Base-by-base conservation (phyloP, 129 eudicot genomes). In the Smallanthus sonchifolius region DNA sequence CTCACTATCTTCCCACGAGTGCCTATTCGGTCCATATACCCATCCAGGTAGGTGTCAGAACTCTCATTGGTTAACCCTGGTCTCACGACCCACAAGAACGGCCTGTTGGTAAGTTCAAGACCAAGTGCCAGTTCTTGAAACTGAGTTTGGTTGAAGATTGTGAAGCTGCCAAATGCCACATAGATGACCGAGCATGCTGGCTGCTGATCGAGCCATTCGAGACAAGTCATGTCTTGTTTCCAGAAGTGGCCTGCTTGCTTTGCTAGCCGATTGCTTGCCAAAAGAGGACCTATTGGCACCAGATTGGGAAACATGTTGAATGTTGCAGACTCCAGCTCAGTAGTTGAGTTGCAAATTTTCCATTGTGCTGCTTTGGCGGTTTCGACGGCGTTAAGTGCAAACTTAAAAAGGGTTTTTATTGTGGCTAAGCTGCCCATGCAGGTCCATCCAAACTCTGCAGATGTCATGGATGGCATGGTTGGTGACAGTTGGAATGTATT, bases 31-130 rank as follows among this genome's bases (percentile, higher is more conserved):
- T 32, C 72, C 38, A 49, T 15, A 15, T 66, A 80, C 2, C 74
- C 87, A 28, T 28, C 65, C 4, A 39, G 65, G 65, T 59, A 59
- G 5, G 36, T 30, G 7, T 59, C 39, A 59, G 38, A 28, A 30
- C 16, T 28, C 65, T 69, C 61, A 0, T 76, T 48, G 8, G 51
- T 57, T 1, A 37, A 13, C 9, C 62, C 79, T 1, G 64, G 76
- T 56, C 86, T 67, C 24, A 87, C 85, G 11, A 87, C 90, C 89
- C 86, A 87, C 36, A 87, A 67, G 64, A 87, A 87, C 6, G 87
- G 87, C 72, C 63, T 75, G 4, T 80, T 75, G 16, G 88, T 28
- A 28, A 59, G 65, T 30, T 59, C 65, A 59, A 59, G 65, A 10
- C 65, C 65, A 59, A 28, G 65, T 28, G 65, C 65, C 16, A 59